Evolutionary conservation across 495 filamentous ascomycete species (phyloP), one percentile per base, ranked within the genome.

Genomic region (Achaetomiella virescens): DNA sequence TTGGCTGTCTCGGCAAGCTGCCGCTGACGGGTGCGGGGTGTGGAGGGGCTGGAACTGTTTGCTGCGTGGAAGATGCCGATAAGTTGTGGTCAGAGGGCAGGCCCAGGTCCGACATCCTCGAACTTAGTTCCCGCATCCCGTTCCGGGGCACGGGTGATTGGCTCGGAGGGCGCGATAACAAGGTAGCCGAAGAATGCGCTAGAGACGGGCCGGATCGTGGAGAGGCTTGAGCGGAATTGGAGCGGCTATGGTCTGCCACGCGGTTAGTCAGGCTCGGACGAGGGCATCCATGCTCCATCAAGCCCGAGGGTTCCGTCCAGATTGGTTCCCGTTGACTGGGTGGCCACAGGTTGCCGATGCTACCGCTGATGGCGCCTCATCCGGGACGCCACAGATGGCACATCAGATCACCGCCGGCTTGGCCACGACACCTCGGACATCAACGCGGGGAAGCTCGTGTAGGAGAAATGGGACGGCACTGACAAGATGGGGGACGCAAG

Each of bases 31-130:
- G 10, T 11, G 50, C 36, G 57, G 56, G 50, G 36, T 36, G 35
- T n/a, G 33, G 18, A 20, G 55, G 35, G 0, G 55, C 43, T 10
- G 35, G 2, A n/a, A 24, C 18, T 10, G 49, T 12, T 15, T 31
- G 43, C 10, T 20, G 17, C 38, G 11, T 15, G 40, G 54, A n/a
- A 17, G 54, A 40, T 20, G 47, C 40, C 38, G 54, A 35, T 18
- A 11, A 37, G 4, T 45, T 1, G 21, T 36, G 17, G 4, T 46
- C 47, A 27, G 31, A 11, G 20, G 47, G 9, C 54, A 36, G 48
- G 31, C n/a, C 27, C n/a, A 40, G 54, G 22, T 21, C 33, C 7
- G 54, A 43, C 54, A 57, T 57, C 21, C 15, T 42, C 14, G 38
- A 25, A 31, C 37, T 54, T 14, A 36, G 15, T 22, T 47, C 22